These are phyloP conservation scores for Phytophthora colocasiae DNA, from an alignment of 352 stramenopile species.

Conservation along the genomic window DNA sequence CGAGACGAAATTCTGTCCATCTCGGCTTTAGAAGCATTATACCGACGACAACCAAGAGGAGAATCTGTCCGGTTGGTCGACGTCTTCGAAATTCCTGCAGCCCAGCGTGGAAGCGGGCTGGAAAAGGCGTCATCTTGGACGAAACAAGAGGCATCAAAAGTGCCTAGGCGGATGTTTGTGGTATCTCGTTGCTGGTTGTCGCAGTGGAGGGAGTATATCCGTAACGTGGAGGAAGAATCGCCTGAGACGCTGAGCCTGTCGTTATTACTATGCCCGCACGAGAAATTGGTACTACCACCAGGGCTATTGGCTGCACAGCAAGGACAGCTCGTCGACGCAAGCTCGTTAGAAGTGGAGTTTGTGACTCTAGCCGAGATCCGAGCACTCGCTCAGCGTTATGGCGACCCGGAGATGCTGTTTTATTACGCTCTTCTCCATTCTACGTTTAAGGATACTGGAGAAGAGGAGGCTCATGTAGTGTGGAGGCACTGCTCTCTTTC, in stretches of 20 bases:
- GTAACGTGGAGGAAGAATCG: constrained; percentile 56
- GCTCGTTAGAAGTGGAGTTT: constrained; percentile 64
- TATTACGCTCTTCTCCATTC: constrained; percentile 57
- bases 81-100: constrained; percentile 48
- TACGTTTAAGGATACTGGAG: constrained; percentile 10
- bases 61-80: constrained; percentile 51
- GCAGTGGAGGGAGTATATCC: constrained; percentile 78
- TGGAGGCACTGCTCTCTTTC: constrained; percentile 61
- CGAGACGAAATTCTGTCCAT: constrained; percentile 72
- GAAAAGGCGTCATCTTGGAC: constrained; percentile 34
- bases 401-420: constrained; percentile 47
- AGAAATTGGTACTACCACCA: constrained; percentile 63
- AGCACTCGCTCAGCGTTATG: constrained; percentile 65
- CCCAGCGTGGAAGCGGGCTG: constrained; percentile 24
- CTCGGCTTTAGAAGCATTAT: constrained; percentile 57
- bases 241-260: constrained; percentile 44
- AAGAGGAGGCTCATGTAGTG: constrained; percentile 30
- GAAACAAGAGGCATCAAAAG: constrained; percentile 15
- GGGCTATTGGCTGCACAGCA: constrained; percentile 50
- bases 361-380: constrained; percentile 68
- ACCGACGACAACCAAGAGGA: constrained; percentile 49
- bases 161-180: constrained; percentile 59
- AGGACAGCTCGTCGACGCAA: constrained; percentile 47
- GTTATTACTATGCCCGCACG: constrained; percentile 57
- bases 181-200: constrained; percentile 63